phyloP scores from a whole-genome alignment of 2,329 filamentous ascomycete species.

The Sarocladiaceae sp. region DNA sequence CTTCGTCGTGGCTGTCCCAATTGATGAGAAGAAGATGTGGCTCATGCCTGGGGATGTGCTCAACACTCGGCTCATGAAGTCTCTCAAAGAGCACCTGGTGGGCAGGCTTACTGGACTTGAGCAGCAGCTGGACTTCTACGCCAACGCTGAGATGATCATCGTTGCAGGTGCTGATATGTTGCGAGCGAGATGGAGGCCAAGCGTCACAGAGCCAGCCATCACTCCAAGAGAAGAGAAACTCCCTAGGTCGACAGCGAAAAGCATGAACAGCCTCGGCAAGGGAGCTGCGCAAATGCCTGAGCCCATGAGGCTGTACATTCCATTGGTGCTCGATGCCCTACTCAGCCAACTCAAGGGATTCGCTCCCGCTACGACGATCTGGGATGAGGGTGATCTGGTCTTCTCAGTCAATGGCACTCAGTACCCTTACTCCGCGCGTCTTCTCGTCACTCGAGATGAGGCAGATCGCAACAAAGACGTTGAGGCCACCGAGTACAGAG shows the following conservation, averaged over 20 bases:
- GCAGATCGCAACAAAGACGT: neutral
- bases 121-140: neutral
- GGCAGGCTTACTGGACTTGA: too few relatives aligned
- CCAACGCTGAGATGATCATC: neutral
- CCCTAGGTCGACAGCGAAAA: neutral
- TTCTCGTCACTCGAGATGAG: neutral
- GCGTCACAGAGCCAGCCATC: neutral
- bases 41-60: neutral
- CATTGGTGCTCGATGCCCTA: neutral
- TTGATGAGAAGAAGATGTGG: neutral
- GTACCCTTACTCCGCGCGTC: neutral
- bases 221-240: neutral
- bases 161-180: neutral
- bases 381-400: slow-evolving; percentile 5
- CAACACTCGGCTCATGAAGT: neutral
- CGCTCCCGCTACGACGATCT: neutral
- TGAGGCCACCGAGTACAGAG: neutral
- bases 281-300: neutral
- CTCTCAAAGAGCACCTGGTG: neutral
- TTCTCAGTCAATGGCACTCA: neutral
- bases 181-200: neutral
- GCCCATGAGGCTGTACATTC: neutral
- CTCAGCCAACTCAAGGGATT: neutral
- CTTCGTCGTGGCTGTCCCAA: neutral
- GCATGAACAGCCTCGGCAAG: neutral